Base-by-base conservation (phyloP, 1,284 basidiomycete species). In the Ceratobasidium sp. region DNA sequence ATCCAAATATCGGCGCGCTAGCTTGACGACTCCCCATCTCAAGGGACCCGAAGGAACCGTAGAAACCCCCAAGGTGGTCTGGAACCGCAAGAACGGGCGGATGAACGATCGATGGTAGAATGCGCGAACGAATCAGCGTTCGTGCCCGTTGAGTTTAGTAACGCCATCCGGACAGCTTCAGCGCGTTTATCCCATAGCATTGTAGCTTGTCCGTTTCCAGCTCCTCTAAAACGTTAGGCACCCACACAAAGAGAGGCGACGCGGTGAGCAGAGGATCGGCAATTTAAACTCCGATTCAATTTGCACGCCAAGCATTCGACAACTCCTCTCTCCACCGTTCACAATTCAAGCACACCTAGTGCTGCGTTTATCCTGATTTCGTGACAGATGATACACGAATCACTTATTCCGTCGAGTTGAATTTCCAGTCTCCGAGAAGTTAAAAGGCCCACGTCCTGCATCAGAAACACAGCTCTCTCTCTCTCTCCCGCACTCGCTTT, bases 281-380 rank as follows among this genome's bases (percentile, higher is more conserved):
- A 43, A 52, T 69, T 69, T 17, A 57, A 69, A 69, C 67, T 52
- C 51, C 67, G 52, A 25, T 32, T 57, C 67, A 69, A 69, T 69
- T 69, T 69, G 67, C 67, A 52, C 66, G 17, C 65, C 65, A 49
- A 69, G 49, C 66, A 69, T 25, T 56, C 51, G 56, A 59, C 51
- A 43, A 22, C 29, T 34, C 15, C 34, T 46, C 32, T 51, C 13
- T 56, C 67, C 22, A 44, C n/a, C 61, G 34, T 32, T 51, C 51
- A 44, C 67, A 17, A 29, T 56, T 34, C 67, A 13, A 51, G 67
- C 51, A 44, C 67, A 69, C 51, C 9, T 52, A 17, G 22, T 54
- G 15, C 49, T 54, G 44, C 44, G 32, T 69, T 69, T 57, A 52
- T 29, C 34, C 34, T 7, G 17, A 15, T 69, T 44, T 57, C 67